A percentile compares a stretch with the other conserved stretches of the same genome.
Conservation (phyloP, 306 rosid species). For the Mimosa pudica region DNA sequence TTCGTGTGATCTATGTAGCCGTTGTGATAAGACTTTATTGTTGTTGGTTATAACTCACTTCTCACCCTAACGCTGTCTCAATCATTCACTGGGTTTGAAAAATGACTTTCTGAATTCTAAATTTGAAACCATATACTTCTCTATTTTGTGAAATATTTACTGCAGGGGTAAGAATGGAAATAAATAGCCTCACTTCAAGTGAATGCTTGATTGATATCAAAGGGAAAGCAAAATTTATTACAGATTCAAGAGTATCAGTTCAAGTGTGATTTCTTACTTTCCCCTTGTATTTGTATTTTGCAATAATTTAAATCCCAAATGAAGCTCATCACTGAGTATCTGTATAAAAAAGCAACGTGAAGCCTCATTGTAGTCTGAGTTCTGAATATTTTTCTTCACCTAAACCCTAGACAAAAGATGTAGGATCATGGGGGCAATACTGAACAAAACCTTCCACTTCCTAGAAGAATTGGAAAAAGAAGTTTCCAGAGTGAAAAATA, state of each 20-base stretch:
- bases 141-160: background rate
- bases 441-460: constrained; percentile 40
- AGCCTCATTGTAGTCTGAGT: constrained; percentile 58
- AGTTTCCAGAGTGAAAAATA: constrained; percentile 45
- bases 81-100: no score
- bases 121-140: no score
- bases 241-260: constrained; percentile 43
- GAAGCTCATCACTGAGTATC: constrained; percentile 56
- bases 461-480: constrained; percentile 46
- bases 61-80: no score
- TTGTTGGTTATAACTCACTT: no score
- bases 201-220: constrained; percentile 26
- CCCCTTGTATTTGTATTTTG: constrained; percentile 48
- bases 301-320: constrained; percentile 54
- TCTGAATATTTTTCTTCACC: constrained; percentile 39
- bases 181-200: constrained; percentile 19
- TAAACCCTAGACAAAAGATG: constrained; percentile 48
- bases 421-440: constrained; percentile 44
- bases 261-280: constrained; percentile 35
- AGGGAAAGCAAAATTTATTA: constrained; percentile 36
- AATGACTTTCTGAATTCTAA: background rate
- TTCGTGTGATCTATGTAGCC: no score
- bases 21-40: no score
- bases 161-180: background rate
- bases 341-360: constrained; percentile 52